Evolutionary conservation across 305 asterid species (phyloP), one percentile per base, ranked within the genome.

Genomic region (Lippia alba): DNA sequence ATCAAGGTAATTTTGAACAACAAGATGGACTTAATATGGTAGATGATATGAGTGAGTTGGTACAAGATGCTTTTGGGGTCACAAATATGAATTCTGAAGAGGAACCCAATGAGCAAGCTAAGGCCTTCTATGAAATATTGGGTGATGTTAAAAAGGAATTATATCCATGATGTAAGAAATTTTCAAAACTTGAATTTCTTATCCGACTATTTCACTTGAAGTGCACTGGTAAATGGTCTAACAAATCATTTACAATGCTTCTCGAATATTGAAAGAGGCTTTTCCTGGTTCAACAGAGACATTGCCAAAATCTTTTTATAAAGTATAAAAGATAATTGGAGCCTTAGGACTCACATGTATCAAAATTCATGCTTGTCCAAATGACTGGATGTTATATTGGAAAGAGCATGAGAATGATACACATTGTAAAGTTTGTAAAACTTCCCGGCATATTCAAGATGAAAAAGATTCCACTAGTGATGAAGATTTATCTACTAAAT

Each of bases 321-420:
- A 34, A 34, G 40, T 34, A 2, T 6, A 48, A 12, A 68, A 56
- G 57, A 68, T 56, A 14, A 68, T 41, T 11, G 62, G 72, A 10
- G 53, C 12, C 0, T 39, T 67, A 39, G 56, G 55, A 56, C 64
- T 67, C 11, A 55, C 41, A 24, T 64, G 44, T 32, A 8, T 30
- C 9, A 64, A 64, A 50, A 64, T 51, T 8, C 18, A 66, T 66
- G 49, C 70, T 9, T 66, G 61, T 7, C 55, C 40, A 3, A 45
- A 44, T 45, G 68, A 62, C 5, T 62, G 68, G 18, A 62, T 20
- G 56, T 66, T 58, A 19, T 58, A 58, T 58, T 34, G 64, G 46
- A 56, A 56, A 56, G 17, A 30, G 40, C 62, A 56, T 56, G 41
- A 30, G 41, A 56, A 56, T 24, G 62, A 56, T 20, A 5, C 46